phyloP scores from a whole-genome alignment of 78 protist genomes.

The Guillardia theta region DNA sequence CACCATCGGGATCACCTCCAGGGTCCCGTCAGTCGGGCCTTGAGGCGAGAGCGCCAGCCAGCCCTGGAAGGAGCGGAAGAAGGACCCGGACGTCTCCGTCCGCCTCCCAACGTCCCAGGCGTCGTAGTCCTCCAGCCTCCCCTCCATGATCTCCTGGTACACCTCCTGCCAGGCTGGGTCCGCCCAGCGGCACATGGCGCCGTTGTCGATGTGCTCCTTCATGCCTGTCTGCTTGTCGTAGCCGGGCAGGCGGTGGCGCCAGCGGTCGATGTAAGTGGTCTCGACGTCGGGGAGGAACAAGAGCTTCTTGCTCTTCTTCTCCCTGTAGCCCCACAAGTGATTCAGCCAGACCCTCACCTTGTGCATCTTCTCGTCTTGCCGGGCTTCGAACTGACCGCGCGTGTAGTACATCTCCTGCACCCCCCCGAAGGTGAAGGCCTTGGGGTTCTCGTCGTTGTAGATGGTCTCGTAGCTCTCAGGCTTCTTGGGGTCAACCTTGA shows the following conservation, averaged over 20 bases:
- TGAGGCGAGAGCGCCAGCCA: conserved; percentile 11
- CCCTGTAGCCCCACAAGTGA: not conserved
- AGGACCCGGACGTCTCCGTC: not conserved
- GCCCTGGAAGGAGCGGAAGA: conserved; percentile 19
- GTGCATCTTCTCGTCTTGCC: not conserved
- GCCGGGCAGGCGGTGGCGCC: not conserved
- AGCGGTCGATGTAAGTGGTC: not conserved
- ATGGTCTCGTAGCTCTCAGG: not conserved
- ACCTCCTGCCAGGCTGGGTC: conserved; percentile 3
- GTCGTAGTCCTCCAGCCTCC: not conserved
- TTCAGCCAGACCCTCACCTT: conserved; percentile 9
- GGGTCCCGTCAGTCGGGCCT: not conserved
- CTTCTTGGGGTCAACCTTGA: not conserved
- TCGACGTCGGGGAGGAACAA: not conserved
- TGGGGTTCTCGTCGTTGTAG: not conserved
- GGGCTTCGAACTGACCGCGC: not conserved
- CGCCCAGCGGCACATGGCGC: not conserved
- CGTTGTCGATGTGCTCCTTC: conserved; percentile 27
- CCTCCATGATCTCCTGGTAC: not conserved
- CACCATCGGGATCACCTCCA: conserved; percentile 5
- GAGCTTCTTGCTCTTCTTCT: not conserved
- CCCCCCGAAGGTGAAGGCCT: not conserved
- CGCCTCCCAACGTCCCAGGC: not conserved
- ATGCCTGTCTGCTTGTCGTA: not conserved
- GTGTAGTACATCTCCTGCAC: conserved; percentile 16